Conservation (phyloP, 768 basidiomycete genomes). For the Leucosporidium scottii region DNA sequence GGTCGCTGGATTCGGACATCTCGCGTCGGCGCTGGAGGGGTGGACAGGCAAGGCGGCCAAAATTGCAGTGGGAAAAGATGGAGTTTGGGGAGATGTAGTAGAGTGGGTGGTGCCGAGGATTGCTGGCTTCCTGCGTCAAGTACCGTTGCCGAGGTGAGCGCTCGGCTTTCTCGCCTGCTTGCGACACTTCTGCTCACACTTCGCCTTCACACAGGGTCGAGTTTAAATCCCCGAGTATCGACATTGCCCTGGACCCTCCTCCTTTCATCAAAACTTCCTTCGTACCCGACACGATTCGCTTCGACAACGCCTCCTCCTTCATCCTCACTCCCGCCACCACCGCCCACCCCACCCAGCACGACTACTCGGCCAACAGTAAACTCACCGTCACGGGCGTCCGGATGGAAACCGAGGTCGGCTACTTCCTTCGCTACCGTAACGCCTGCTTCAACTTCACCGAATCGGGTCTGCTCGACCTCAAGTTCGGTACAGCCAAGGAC, state of each 20-base stretch:
- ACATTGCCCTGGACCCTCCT: constrained; percentile 24
- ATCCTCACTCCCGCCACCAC: background rate
- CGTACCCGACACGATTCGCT: constrained; percentile 13
- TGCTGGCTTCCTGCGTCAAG: constrained; percentile 13
- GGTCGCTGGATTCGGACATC: background rate
- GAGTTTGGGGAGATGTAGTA: constrained; percentile 19
- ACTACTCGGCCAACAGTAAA: background rate
- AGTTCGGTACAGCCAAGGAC: constrained; percentile 5
- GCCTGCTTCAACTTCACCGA: constrained; percentile 14
- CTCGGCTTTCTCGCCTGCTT: no score
- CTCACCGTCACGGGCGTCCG: constrained; percentile 11
- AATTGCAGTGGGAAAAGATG: background rate
- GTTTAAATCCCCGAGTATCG: constrained; percentile 4
- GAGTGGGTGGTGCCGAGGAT: constrained; percentile 30
- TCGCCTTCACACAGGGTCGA: constrained; percentile 1
- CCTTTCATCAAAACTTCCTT: constrained; percentile 20
- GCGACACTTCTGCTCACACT: background rate
- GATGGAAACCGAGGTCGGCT: constrained; percentile 23
- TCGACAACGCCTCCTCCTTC: constrained; percentile 8
- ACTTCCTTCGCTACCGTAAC: constrained; percentile 11
- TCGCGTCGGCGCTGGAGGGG: background rate
- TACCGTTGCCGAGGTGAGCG: constrained; percentile 15
- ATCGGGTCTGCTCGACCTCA: constrained; percentile 25
- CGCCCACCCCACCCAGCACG: background rate
- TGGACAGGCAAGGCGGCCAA: constrained; percentile 2